phyloP scores from a whole-genome alignment of 2,329 filamentous ascomycete genomes.

The Trichophyton simii region DNA sequence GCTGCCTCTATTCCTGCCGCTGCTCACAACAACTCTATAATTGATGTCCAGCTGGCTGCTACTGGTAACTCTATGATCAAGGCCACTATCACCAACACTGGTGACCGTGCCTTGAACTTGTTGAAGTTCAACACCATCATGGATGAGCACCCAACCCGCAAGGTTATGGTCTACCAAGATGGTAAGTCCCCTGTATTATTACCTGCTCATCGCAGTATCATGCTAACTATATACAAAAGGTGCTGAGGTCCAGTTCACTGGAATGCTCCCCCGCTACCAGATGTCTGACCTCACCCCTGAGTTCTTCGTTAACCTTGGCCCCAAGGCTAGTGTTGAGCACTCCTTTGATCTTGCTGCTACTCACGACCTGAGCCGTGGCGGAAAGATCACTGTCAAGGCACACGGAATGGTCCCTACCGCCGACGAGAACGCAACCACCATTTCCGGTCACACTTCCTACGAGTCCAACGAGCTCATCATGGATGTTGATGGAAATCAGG shows the following conservation, averaged over 20 bases:
- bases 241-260: slow-evolving; percentile 7
- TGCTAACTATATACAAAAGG: neutral
- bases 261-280: slow-evolving; percentile 1
- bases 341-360: slow-evolving; percentile 10
- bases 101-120: neutral
- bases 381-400: slow-evolving; percentile 5
- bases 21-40: neutral
- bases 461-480: slow-evolving; percentile 48
- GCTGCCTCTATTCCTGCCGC: neutral
- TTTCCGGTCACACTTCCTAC: slow-evolving; percentile 45
- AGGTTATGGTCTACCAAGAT: slow-evolving; percentile 8
- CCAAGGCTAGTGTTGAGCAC: slow-evolving; percentile 4
- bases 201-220: neutral
- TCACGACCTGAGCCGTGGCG: slow-evolving; percentile 7
- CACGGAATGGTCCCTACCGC: slow-evolving; percentile 6
- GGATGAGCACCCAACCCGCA: slow-evolving; percentile 6
- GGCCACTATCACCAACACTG: slow-evolving; percentile 10
- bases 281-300: slow-evolving; percentile 3
- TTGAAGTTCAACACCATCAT: slow-evolving; percentile 10
- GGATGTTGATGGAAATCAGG: slow-evolving; percentile 44
- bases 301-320: slow-evolving; percentile 6
- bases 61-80: slow-evolving; percentile 9
- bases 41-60: slow-evolving; percentile 6
- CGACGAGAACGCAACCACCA: slow-evolving; percentile 30
- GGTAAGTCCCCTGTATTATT: slow-evolving; percentile 1